phyloP scores from a whole-genome alignment of 495 filamentous ascomycete genomes.

The Penicillium longicatenatum region DNA sequence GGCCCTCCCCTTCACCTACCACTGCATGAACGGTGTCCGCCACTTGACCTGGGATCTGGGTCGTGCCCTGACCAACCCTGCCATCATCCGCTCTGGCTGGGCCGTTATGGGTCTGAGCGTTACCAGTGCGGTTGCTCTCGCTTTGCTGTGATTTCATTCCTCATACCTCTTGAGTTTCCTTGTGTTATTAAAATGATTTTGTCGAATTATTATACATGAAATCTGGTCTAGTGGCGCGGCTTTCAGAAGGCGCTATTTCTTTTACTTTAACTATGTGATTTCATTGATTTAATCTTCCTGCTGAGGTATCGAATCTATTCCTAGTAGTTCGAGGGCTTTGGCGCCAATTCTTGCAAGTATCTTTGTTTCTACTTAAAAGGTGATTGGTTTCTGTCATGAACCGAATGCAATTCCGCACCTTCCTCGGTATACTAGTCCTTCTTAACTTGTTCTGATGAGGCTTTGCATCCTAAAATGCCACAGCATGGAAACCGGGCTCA shows the following conservation, averaged over 20 bases:
- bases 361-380: conserved; percentile 6
- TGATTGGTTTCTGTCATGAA: conserved; percentile 11
- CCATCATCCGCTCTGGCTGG: conserved; percentile 76
- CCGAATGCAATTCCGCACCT: conserved; percentile 9
- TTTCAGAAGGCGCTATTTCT: conserved; percentile 26
- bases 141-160: conserved; percentile 47
- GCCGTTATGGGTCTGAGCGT: conserved; percentile 67
- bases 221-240: conserved; percentile 24
- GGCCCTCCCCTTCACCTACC: conserved; percentile 86
- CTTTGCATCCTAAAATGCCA: not conserved
- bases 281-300: conserved; percentile 8
- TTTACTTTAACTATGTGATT: conserved; percentile 11
- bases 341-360: not conserved
- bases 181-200: conserved; percentile 45
- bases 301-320: not conserved
- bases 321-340: not conserved
- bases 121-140: conserved; percentile 62
- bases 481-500: not conserved
- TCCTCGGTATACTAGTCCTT: conserved; percentile 3
- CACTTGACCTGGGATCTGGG: conserved; percentile 88
- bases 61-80: conserved; percentile 63
- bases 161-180: conserved; percentile 33
- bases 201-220: conserved; percentile 29
- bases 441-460: not conserved
- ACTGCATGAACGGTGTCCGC: conserved; percentile 82